phyloP scores from a whole-genome alignment of 164 flowering plant genomes.

The Sedum album region DNA sequence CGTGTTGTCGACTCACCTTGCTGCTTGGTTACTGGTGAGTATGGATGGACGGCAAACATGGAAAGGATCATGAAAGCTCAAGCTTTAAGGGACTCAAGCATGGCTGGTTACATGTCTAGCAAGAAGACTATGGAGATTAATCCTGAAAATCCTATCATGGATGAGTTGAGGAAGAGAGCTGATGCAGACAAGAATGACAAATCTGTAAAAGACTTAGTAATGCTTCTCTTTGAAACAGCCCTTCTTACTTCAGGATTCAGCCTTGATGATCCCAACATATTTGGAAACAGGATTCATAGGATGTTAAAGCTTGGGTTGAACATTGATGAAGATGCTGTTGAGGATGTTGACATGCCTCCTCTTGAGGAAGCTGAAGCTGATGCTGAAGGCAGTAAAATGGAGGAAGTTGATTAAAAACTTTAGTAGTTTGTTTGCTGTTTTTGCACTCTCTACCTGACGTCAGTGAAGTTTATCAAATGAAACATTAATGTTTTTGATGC shows the following conservation, averaged over 20 bases:
- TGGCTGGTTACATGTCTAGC: too few relatives aligned
- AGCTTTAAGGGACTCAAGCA: too few relatives aligned
- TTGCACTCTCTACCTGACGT: too few relatives aligned
- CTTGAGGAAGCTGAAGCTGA: constrained; percentile 25
- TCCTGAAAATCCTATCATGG: constrained; percentile 34
- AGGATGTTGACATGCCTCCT: constrained; percentile 38
- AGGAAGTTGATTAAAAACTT: constrained; percentile 28
- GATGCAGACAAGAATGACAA: constrained; percentile 38
- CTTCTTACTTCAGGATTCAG: constrained; percentile 38
- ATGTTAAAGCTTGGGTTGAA: constrained; percentile 41
- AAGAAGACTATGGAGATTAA: too few relatives aligned
- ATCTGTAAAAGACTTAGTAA: constrained; percentile 35
- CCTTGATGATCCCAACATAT: constrained; percentile 42
- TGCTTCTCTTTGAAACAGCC: constrained; percentile 33
- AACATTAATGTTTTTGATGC: too few relatives aligned
- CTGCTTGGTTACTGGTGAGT: too few relatives aligned
- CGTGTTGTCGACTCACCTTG: too few relatives aligned
- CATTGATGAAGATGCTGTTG: constrained; percentile 39
- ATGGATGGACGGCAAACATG: too few relatives aligned
- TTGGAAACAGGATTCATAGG: constrained; percentile 36
- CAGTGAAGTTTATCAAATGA: too few relatives aligned
- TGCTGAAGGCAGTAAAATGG: constrained; percentile 42
- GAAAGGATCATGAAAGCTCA: too few relatives aligned
- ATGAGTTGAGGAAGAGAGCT: constrained; percentile 37
- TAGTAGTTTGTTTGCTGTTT: too few relatives aligned